These are phyloP conservation scores for Diplocarpon rosae DNA, from an alignment of 2,329 filamentous ascomycete genomes.

Conservation along the genomic window DNA sequence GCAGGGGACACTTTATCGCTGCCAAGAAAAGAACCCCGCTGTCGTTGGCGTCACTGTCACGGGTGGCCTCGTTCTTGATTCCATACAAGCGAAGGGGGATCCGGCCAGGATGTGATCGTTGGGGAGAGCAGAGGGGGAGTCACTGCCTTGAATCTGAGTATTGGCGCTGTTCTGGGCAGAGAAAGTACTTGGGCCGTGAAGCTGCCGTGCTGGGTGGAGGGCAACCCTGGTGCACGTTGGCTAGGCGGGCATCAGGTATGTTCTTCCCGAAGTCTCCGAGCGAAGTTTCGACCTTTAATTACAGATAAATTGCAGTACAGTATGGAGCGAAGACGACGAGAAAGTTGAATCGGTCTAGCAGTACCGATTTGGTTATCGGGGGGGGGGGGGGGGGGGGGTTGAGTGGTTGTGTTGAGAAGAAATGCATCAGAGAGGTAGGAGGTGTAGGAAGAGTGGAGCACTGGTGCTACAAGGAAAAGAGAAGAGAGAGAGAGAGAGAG, in stretches of 20 bases:
- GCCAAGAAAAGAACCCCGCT: slow-evolving; percentile 11
- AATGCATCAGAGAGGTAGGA: slow-evolving; percentile 3
- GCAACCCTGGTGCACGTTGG: slow-evolving; percentile 6
- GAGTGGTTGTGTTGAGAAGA: background rate
- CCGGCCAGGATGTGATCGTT: background rate
- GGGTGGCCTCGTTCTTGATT: background rate
- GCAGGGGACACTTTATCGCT: background rate
- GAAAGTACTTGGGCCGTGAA: slow-evolving; percentile 4
- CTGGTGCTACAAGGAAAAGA: slow-evolving; percentile 1
- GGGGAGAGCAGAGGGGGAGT: background rate
- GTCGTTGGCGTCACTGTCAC: slow-evolving; percentile 6
- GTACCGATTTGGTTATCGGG: background rate
- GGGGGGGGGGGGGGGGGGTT: no score
- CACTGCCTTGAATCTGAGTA: background rate
- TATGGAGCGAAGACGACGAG: background rate
- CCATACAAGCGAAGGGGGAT: background rate
- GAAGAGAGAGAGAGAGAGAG: slow-evolving; percentile 3
- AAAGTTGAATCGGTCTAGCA: background rate
- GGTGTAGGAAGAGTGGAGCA: slow-evolving; percentile 2
- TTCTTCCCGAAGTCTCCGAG: background rate
- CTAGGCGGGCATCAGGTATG: slow-evolving; percentile 14
- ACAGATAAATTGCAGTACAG: background rate
- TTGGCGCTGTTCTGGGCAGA: background rate
- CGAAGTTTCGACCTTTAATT: slow-evolving; percentile 4
- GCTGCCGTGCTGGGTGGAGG: slow-evolving; percentile 3